These are phyloP conservation scores for Akanthomyces muscarius DNA, from an alignment of 2,329 filamentous ascomycete genomes.

Conservation along the genomic window DNA sequence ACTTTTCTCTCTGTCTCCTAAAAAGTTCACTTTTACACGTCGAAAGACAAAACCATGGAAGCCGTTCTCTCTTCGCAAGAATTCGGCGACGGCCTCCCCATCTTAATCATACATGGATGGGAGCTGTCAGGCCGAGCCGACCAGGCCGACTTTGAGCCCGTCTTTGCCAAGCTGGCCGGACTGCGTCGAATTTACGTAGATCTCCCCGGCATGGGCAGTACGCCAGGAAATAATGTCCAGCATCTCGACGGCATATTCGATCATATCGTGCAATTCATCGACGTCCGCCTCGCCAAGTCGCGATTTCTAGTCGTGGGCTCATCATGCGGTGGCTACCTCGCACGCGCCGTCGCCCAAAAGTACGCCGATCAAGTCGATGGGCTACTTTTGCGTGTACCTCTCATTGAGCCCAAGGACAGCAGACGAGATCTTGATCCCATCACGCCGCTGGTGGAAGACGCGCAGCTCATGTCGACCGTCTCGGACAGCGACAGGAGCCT, in stretches of 20 bases:
- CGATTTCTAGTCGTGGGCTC: conserved; percentile 18
- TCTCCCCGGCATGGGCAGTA: conserved; percentile 18
- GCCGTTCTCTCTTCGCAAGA: conserved; percentile 12
- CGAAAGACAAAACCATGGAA: conserved; percentile 3
- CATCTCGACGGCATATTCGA: conserved; percentile 15
- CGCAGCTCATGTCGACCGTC: conserved; percentile 8
- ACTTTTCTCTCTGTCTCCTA: too few species aligned
- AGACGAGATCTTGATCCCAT: conserved; percentile 16
- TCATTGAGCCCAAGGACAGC: conserved; percentile 16
- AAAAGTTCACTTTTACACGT: too few species aligned
- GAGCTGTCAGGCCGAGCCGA: conserved; percentile 12
- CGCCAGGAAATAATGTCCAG: conserved; percentile 13
- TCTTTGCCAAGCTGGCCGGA: conserved; percentile 16
- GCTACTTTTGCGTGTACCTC: conserved; percentile 17
- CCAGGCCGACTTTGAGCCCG: conserved; percentile 19
- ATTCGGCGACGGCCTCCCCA: conserved; percentile 17
- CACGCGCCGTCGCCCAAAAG: conserved; percentile 16
- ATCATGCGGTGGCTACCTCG: conserved; percentile 19
- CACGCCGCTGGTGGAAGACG: conserved; percentile 12
- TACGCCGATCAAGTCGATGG: conserved; percentile 17
- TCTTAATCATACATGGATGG: conserved; percentile 19
- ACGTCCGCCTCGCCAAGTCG: conserved; percentile 6
- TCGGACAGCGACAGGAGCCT: conserved; percentile 12
- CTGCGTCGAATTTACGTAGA: conserved; percentile 19
- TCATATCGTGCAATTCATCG: conserved; percentile 14